Evolutionary conservation across 768 basidiomycete genomes (phyloP).

Genomic region (Tulasnella sp.): DNA sequence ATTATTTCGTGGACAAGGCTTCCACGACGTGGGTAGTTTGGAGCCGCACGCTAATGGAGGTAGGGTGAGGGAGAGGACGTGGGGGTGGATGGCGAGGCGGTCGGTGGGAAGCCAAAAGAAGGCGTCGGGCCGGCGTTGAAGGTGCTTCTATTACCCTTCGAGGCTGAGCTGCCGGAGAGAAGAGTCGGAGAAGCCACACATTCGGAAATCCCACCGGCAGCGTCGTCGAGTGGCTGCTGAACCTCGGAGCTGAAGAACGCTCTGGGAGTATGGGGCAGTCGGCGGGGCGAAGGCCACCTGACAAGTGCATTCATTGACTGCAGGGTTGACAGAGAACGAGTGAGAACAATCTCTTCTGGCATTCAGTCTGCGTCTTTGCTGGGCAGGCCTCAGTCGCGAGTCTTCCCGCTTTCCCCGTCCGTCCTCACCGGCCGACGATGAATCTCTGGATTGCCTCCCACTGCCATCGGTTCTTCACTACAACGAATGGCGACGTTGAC

Average conservation of each 20-base stretch:
- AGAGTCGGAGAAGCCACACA: not conserved
- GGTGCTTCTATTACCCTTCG: not conserved
- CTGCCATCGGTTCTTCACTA: too few relatives aligned
- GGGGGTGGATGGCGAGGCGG: not conserved
- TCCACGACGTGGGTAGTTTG: not conserved
- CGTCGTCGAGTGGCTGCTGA: conserved; percentile 3
- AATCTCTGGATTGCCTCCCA: too few relatives aligned
- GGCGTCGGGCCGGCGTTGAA: not conserved
- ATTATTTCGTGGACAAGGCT: not conserved
- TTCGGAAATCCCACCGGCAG: conserved; percentile 3
- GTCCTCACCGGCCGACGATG: too few relatives aligned
- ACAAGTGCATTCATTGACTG: not conserved
- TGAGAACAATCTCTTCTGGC: too few relatives aligned
- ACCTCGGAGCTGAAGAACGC: conserved; percentile 1
- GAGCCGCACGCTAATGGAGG: not conserved
- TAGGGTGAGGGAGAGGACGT: not conserved
- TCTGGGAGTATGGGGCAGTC: not conserved
- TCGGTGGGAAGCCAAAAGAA: not conserved
- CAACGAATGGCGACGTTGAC: too few relatives aligned
- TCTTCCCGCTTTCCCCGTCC: too few relatives aligned
- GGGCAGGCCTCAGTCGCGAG: too few relatives aligned
- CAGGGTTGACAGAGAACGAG: not conserved
- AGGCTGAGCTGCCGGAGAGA: not conserved
- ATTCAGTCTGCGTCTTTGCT: too few relatives aligned
- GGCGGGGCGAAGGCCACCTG: not conserved